Percentiles rank a stretch among this genome's conserved stretches.
These are phyloP conservation scores for Protea cynaroides DNA, from an alignment of 164 flowering plant species.

Conservation along the genomic window DNA sequence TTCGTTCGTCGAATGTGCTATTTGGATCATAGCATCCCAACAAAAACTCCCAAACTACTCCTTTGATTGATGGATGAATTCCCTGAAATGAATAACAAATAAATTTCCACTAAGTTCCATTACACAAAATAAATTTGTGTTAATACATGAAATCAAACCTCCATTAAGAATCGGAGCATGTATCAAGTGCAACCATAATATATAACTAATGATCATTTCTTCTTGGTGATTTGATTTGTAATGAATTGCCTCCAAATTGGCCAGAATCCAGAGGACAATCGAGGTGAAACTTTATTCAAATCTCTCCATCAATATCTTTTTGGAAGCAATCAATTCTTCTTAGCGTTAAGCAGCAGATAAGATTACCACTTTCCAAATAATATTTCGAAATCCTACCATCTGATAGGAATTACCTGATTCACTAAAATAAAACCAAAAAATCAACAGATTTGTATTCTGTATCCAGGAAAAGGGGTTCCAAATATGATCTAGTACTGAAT, in stretches of 20 bases:
- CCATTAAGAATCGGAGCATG: not conserved
- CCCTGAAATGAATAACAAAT: constrained; percentile 45
- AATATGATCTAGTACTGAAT: not conserved
- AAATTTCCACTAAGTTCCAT: constrained; percentile 1
- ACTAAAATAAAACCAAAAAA: too few species aligned
- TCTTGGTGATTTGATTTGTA: not conserved
- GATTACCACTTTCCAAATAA: too few species aligned
- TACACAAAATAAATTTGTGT: not conserved
- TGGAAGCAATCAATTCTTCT: too few species aligned
- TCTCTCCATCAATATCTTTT: too few species aligned
- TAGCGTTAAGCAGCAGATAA: too few species aligned
- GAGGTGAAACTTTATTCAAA: too few species aligned
- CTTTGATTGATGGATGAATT: constrained; percentile 82
- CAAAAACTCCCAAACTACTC: constrained; percentile 86
- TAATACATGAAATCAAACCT: not conserved
- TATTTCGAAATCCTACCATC: too few species aligned
- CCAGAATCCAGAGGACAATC: not conserved
- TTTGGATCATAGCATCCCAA: constrained; percentile 87
- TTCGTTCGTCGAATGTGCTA: constrained; percentile 69
- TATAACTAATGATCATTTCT: not conserved
- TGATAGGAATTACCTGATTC: too few species aligned
- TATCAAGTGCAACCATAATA: not conserved
- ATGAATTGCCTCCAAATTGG: not conserved
- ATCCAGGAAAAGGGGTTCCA: too few species aligned
- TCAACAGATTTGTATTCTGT: too few species aligned